Percentiles rank a stretch among this genome's conserved stretches.
phyloP scores from a whole-genome alignment of 1,139 yeast genomes.

The Scheffersomyces titani region DNA sequence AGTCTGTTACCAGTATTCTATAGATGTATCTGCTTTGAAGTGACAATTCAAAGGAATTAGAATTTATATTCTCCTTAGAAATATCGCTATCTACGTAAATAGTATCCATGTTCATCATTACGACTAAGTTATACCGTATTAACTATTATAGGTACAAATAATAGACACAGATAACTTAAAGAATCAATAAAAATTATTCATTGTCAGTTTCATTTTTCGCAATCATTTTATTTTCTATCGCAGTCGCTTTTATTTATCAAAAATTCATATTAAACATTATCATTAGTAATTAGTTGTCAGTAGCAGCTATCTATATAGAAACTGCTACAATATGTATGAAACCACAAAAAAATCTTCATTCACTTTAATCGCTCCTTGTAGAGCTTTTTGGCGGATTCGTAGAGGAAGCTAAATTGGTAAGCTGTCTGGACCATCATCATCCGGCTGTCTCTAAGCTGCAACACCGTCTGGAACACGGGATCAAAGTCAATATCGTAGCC shows the following conservation, averaged over 20 bases:
- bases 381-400: conserved; percentile 21
- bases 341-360: background rate
- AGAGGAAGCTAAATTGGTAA: conserved; percentile 55
- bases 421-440: conserved; percentile 71
- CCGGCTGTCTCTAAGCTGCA: conserved; percentile 51
- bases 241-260: background rate
- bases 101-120: background rate
- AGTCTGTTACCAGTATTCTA: background rate
- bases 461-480: conserved; percentile 37
- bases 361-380: background rate
- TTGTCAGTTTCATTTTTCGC: background rate
- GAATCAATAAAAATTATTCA: background rate
- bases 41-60: background rate
- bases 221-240: too few species aligned
- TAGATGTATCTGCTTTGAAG: background rate
- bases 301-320: background rate
- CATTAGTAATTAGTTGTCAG: background rate
- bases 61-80: background rate
- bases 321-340: background rate
- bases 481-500: conserved; percentile 17
- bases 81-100: background rate
- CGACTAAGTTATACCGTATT: background rate
- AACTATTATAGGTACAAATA: background rate
- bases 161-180: background rate
- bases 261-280: background rate